These are phyloP conservation scores for Chytridium lagenaria DNA, from an alignment of 371 early-diverging fungal genomes.

Conservation along the genomic window DNA sequence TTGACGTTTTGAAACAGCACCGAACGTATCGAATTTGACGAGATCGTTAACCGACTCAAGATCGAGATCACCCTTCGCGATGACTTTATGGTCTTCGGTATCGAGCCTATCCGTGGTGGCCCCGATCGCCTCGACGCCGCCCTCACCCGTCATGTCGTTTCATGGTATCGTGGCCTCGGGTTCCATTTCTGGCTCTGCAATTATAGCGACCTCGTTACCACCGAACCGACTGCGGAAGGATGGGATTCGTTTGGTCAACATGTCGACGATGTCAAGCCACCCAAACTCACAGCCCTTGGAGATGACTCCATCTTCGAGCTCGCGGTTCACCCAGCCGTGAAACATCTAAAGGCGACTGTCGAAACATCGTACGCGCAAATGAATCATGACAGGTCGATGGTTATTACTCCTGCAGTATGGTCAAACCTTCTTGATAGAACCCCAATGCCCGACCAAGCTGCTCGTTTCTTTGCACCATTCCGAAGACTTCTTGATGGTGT, in stretches of 20 bases:
- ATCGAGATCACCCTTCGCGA: constrained; percentile 37
- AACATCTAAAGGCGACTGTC: constrained; percentile 1
- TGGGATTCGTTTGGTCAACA: constrained; percentile 4
- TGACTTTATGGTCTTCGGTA: constrained; percentile 35
- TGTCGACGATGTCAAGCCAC: constrained; percentile 11
- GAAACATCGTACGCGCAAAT: not conserved
- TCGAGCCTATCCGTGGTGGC: constrained; percentile 17
- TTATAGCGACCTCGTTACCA: not conserved
- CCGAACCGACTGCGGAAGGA: constrained; percentile 3
- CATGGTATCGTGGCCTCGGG: constrained; percentile 22
- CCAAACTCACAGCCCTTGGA: not conserved
- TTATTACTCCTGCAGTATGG: constrained; percentile 3
- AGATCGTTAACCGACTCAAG: constrained; percentile 23
- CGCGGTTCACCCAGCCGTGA: not conserved
- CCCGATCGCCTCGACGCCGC: constrained; percentile 22
- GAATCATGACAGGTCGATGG: not conserved
- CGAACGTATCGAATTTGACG: constrained; percentile 19
- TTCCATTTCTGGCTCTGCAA: constrained; percentile 31
- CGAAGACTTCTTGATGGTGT: not conserved
- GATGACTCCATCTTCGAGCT: constrained; percentile 24
- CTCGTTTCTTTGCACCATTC: not conserved
- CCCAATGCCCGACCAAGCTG: constrained; percentile 4
- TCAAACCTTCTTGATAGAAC: not conserved
- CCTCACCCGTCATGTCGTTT: constrained; percentile 20
- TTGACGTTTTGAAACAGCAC: constrained; percentile 15